A percentile compares a stretch with the other conserved stretches of the same genome.
Evolutionary conservation across 495 filamentous ascomycete species (phyloP).

Genomic region (Xylaria sp.): DNA sequence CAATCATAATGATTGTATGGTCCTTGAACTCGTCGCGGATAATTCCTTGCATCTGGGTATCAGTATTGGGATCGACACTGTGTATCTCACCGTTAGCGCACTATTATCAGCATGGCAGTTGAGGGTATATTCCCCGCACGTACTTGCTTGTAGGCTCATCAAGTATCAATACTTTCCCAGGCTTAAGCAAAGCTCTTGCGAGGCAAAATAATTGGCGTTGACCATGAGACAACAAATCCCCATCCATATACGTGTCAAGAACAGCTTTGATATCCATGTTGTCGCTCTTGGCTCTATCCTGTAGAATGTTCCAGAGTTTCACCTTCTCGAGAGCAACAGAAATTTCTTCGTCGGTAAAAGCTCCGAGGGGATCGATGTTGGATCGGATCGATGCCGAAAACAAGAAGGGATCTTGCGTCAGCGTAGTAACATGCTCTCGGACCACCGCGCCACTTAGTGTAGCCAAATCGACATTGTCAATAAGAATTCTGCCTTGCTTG

Average conservation of each 20-base stretch:
- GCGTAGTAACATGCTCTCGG: conserved; percentile 44
- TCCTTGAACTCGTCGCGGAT: conserved; percentile 61
- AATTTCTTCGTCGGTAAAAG: background rate
- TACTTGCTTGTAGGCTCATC: conserved; percentile 50
- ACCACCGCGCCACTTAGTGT: conserved; percentile 35
- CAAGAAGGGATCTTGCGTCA: conserved; percentile 55
- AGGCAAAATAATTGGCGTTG: conserved; percentile 58
- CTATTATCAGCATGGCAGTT: too few relatives aligned
- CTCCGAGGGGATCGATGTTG: conserved; percentile 50
- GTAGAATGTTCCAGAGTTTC: conserved; percentile 12
- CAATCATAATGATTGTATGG: conserved; percentile 63
- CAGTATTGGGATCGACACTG: conserved; percentile 60
- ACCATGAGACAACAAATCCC: conserved; percentile 52
- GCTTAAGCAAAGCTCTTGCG: conserved; percentile 40
- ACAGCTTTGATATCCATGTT: conserved; percentile 38
- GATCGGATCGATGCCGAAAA: conserved; percentile 48
- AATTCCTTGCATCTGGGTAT: conserved; percentile 63
- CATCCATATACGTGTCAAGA: conserved; percentile 41
- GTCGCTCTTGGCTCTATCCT: conserved; percentile 16
- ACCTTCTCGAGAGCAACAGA: conserved; percentile 1
- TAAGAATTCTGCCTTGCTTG: conserved; percentile 41
- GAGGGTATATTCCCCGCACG: background rate
- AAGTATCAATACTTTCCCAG: conserved; percentile 49
- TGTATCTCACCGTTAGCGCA: background rate
- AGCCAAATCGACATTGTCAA: conserved; percentile 53